Percentiles rank a stretch among this genome's conserved stretches.
Evolutionary conservation across 768 basidiomycete genomes (phyloP).

Genomic region (Leccinum ochraceum): DNA sequence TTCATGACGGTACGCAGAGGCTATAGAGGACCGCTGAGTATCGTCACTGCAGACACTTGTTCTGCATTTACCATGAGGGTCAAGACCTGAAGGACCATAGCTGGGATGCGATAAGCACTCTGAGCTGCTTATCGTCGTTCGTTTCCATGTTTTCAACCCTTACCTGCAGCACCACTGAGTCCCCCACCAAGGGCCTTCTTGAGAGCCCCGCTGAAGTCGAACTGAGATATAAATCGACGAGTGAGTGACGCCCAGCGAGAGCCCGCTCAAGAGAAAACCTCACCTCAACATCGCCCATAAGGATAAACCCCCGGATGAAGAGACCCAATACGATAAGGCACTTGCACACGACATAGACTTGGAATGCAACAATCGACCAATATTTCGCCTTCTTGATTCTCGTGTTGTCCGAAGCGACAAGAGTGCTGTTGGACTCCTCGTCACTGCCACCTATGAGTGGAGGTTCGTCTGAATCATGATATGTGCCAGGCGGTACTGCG

Average conservation of each 20-base stretch:
- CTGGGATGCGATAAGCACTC: constrained; percentile 36
- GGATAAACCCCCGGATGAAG: constrained; percentile 71
- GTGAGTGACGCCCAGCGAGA: constrained; percentile 45
- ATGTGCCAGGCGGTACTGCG: constrained; percentile 14
- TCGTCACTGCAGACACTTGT: background rate
- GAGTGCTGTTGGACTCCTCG: constrained; percentile 19
- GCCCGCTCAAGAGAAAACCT: constrained; percentile 23
- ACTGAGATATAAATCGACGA: constrained; percentile 50
- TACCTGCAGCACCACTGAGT: constrained; percentile 83
- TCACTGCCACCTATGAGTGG: constrained; percentile 8
- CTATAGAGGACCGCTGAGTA: constrained; percentile 35
- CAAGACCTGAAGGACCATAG: constrained; percentile 94
- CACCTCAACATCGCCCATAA: constrained; percentile 67
- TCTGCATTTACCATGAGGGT: constrained; percentile 62
- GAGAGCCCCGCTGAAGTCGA: constrained; percentile 76
- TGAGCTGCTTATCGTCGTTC: constrained; percentile 3
- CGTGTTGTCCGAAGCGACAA: background rate
- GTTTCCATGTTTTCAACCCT: constrained; percentile 5
- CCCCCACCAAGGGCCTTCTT: constrained; percentile 89
- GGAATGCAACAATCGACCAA: constrained; percentile 23
- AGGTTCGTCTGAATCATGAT: constrained; percentile 14
- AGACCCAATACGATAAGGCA: constrained; percentile 44
- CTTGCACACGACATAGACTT: constrained; percentile 36
- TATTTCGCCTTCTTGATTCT: constrained; percentile 11
- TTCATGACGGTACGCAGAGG: constrained; percentile 98